Evolutionary conservation across 164 flowering plant genomes (phyloP), one percentile per base, ranked within the genome.

Genomic region (Magnolia sinica): DNA sequence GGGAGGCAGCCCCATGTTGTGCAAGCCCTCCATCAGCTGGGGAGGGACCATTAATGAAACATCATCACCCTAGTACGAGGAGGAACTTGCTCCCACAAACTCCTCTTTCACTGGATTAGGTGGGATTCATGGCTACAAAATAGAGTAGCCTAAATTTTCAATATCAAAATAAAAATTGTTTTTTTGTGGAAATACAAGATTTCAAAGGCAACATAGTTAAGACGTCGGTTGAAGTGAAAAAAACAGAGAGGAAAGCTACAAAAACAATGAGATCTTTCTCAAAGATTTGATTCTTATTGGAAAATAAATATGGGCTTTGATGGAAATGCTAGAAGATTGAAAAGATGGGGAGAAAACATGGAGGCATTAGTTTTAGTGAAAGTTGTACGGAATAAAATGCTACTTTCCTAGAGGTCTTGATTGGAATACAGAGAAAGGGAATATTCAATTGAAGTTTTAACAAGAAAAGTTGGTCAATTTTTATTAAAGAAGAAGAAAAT

Each of bases 11-110:
- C 82, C 82, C 11, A 51, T 16, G 16, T 80, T 81, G 58, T 83
- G 75, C 16, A 83, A 73, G 16, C 82, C 85, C 76, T 87, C 90
- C 83, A 85, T 80, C 72, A 91, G 93, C 72, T 76, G 88, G 1
- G 89, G 90, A 83, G 89, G 89, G 81, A 83, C 29, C 61, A 27
- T 70, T 49, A 65, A 20, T 8, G 8, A 49, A 11, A 71, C 73
- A 20, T 27, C 29, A 29, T 79, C 78, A 19, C 71, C 75, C 27
- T 73, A 65, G 50, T 64, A 55, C 3, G 18, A 72, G 5, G 80
- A 76, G 22, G 77, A 78, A 68, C 82, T 74, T 9, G 58, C 70
- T 73, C 78, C 85, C 7, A 75, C 24, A 71, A 76, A 76, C 78
- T 83, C 87, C 58, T 85, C 79, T 71, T 86, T 85, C 77, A 79